These are phyloP conservation scores for Pseudopyrenochaeta lycopersici DNA, from an alignment of 2,329 filamentous ascomycete genomes.

Conservation along the genomic window DNA sequence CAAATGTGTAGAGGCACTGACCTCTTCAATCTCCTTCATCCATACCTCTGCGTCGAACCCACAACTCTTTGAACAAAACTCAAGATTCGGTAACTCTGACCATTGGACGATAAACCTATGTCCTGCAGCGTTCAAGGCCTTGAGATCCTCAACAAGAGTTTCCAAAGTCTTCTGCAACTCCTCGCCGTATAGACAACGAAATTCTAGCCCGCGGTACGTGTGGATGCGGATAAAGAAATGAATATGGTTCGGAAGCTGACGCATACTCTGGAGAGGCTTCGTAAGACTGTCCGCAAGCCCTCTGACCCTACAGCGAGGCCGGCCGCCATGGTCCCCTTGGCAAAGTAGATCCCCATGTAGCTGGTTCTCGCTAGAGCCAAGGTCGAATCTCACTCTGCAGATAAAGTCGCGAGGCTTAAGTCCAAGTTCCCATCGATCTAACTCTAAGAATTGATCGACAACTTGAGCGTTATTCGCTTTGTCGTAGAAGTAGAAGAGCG, in stretches of 20 bases:
- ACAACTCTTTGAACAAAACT: neutral
- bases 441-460: slow-evolving; percentile 4
- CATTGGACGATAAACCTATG: slow-evolving; percentile 5
- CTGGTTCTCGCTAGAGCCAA: neutral
- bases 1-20: neutral
- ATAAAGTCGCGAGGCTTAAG: slow-evolving; percentile 4
- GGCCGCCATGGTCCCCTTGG: neutral
- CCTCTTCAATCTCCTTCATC: neutral
- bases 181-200: neutral
- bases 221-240: slow-evolving; percentile 14
- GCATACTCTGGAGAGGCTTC: slow-evolving; percentile 1
- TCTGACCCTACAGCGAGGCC: neutral
- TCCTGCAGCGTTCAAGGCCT: neutral
- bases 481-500: slow-evolving; percentile 13
- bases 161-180: neutral
- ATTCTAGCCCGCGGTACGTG: neutral
- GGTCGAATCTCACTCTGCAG: slow-evolving; percentile 2
- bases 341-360: neutral
- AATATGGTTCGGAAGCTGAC: slow-evolving; percentile 5
- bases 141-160: neutral
- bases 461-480: slow-evolving; percentile 3
- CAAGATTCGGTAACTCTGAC: slow-evolving; percentile 3
- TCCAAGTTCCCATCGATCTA: slow-evolving; percentile 4
- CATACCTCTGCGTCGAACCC: neutral
- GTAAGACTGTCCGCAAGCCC: neutral